phyloP scores from a whole-genome alignment of 2,329 filamentous ascomycete genomes.

The Fusarium luffae region DNA sequence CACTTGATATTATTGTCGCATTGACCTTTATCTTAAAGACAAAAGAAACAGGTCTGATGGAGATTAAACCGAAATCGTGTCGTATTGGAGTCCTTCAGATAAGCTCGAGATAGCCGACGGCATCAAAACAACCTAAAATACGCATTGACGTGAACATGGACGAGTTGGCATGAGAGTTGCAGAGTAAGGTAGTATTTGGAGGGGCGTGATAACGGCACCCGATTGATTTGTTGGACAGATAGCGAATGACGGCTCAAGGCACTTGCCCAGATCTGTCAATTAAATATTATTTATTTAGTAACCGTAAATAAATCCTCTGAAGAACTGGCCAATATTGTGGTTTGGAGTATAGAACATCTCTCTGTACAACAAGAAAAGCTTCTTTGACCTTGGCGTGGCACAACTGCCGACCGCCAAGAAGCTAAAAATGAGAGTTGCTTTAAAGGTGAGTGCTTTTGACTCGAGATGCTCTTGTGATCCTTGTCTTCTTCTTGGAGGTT shows the following conservation, averaged over 20 bases:
- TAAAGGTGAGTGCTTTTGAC: not conserved
- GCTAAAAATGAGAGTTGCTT: not conserved
- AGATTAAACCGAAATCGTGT: not conserved
- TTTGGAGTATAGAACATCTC: not conserved
- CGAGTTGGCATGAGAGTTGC: not conserved
- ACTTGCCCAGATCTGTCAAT: not conserved
- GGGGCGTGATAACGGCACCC: constrained; percentile 17
- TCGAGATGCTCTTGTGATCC: constrained; percentile 6
- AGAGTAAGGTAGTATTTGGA: constrained; percentile 10
- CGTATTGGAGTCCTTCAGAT: not conserved
- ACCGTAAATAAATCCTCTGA: no score
- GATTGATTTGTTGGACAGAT: not conserved
- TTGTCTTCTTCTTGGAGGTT: not conserved
- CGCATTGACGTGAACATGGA: not conserved
- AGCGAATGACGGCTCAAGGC: not conserved
- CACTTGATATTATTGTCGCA: not conserved
- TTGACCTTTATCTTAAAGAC: not conserved
- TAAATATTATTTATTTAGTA: rapidly evolving
- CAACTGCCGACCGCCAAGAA: not conserved
- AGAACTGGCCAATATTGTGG: no score
- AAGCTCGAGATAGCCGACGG: not conserved
- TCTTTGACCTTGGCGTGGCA: no score
- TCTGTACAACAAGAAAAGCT: not conserved
- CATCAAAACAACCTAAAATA: not conserved
- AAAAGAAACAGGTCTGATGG: not conserved